phyloP scores from a whole-genome alignment of 2,329 filamentous ascomycete genomes.

The Lomentospora prolificans region DNA sequence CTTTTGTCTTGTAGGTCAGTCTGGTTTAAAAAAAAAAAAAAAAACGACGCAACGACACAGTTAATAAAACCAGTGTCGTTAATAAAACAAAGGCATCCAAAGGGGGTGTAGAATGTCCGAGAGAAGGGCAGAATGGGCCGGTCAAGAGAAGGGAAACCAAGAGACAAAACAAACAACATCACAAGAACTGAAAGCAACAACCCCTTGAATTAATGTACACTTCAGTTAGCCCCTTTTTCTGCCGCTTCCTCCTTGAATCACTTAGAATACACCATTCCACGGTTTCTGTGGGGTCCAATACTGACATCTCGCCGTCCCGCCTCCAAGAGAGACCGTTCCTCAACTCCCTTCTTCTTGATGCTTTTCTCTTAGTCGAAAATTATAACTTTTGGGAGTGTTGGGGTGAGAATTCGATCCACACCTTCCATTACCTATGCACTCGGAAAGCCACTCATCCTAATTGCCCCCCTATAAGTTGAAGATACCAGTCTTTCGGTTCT shows the following conservation, averaged over 20 bases:
- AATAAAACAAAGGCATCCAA: background rate
- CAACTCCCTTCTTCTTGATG: background rate
- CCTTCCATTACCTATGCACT: background rate
- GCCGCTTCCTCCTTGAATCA: background rate
- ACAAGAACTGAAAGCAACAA: conserved; percentile 10
- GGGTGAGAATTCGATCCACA: background rate
- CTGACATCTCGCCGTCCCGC: too few species aligned
- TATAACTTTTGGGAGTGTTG: background rate
- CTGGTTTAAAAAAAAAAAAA: background rate
- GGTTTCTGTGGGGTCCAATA: too few species aligned
- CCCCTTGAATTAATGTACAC: conserved; percentile 1
- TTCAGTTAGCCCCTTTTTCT: background rate
- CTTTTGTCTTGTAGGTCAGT: background rate
- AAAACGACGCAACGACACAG: background rate
- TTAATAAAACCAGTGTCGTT: background rate
- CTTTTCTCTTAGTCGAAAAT: background rate
- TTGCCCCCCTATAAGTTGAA: background rate
- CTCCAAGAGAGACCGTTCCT: background rate
- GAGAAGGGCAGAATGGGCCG: background rate
- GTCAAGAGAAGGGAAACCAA: background rate
- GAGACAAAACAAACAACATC: conserved; percentile 11
- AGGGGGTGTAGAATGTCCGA: background rate
- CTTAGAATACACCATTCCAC: background rate
- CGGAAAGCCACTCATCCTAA: background rate
- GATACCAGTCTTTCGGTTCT: conserved; percentile 4